These are phyloP conservation scores for Yamadazyma kitorensis DNA, from an alignment of 805 yeast genomes.

Conservation along the genomic window DNA sequence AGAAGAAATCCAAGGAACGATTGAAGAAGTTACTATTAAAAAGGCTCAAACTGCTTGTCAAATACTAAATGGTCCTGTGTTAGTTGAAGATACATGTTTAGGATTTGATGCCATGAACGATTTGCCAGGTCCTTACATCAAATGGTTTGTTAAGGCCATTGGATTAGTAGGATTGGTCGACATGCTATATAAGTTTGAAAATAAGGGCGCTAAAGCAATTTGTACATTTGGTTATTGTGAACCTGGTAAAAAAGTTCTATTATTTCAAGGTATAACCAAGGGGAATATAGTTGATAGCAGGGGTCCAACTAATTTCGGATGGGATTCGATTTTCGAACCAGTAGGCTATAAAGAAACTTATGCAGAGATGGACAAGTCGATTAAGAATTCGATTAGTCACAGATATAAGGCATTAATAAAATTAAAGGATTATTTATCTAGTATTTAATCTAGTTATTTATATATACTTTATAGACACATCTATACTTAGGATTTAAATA, in stretches of 20 bases:
- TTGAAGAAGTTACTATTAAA: conserved; percentile 75
- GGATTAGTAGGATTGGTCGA: conserved; percentile 78
- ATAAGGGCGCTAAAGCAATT: conserved; percentile 81
- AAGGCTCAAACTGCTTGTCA: conserved; percentile 76
- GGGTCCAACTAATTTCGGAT: conserved; percentile 85
- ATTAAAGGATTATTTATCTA: conserved; percentile 53
- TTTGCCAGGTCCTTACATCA: conserved; percentile 92
- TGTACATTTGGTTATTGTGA: conserved; percentile 92
- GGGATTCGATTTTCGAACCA: conserved; percentile 92
- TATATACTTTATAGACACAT: background rate
- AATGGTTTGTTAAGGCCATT: conserved; percentile 81
- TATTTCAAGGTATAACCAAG: conserved; percentile 81
- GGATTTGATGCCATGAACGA: conserved; percentile 74
- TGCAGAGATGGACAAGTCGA: conserved; percentile 80
- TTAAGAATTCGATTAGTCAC: conserved; percentile 83
- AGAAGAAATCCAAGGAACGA: conserved; percentile 87
- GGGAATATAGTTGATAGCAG: conserved; percentile 77
- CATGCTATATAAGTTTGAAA: conserved; percentile 76
- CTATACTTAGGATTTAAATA: conserved; percentile 25
- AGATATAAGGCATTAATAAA: conserved; percentile 79
- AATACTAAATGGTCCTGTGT: conserved; percentile 69
- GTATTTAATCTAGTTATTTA: background rate
- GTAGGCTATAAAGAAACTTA: conserved; percentile 64
- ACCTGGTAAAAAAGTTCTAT: conserved; percentile 65
- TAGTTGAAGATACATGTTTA: conserved; percentile 94